These are phyloP conservation scores for Trichaptum fuscoviolaceum DNA, from an alignment of 768 basidiomycete species.

Conservation along the genomic window DNA sequence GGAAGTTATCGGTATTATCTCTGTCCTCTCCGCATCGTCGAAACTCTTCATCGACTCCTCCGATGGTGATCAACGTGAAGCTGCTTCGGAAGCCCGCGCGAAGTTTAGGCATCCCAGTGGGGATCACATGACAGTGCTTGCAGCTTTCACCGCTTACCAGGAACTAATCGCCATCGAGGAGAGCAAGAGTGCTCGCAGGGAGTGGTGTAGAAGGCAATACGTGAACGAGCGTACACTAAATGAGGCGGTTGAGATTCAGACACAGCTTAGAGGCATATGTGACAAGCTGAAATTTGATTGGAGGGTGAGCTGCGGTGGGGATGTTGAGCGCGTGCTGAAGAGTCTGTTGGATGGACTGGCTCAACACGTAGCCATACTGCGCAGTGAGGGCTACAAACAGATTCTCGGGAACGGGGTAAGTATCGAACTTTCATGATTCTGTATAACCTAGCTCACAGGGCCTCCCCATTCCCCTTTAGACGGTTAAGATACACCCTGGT, in stretches of 20 bases:
- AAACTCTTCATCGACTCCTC: constrained; percentile 75
- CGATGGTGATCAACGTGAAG: constrained; percentile 59
- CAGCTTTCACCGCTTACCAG: constrained; percentile 76
- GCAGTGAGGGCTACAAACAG: constrained; percentile 87
- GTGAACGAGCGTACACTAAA: constrained; percentile 76
- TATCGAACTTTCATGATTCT: constrained; percentile 11
- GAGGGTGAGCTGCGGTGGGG: constrained; percentile 51
- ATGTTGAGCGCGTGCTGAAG: constrained; percentile 62
- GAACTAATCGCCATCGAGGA: constrained; percentile 48
- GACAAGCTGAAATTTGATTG: constrained; percentile 56
- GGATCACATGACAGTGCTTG: constrained; percentile 88
- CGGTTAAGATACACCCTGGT: constrained; percentile 87
- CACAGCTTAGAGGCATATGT: constrained; percentile 71
- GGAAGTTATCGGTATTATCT: constrained; percentile 82
- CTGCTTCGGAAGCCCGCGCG: constrained; percentile 58
- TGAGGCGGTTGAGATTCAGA: constrained; percentile 73
- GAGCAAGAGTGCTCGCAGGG: constrained; percentile 42
- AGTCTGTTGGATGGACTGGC: constrained; percentile 73
- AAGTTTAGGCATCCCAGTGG: constrained; percentile 83
- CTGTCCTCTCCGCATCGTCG: constrained; percentile 75
- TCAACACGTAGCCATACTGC: constrained; percentile 78
- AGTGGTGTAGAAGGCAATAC: constrained; percentile 84
- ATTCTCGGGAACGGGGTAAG: constrained; percentile 65
- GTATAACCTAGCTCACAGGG: not conserved
- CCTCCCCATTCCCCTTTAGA: constrained; percentile 26